phyloP scores from a whole-genome alignment of 441 rosid genomes.

The Erysimum pusillum region DNA sequence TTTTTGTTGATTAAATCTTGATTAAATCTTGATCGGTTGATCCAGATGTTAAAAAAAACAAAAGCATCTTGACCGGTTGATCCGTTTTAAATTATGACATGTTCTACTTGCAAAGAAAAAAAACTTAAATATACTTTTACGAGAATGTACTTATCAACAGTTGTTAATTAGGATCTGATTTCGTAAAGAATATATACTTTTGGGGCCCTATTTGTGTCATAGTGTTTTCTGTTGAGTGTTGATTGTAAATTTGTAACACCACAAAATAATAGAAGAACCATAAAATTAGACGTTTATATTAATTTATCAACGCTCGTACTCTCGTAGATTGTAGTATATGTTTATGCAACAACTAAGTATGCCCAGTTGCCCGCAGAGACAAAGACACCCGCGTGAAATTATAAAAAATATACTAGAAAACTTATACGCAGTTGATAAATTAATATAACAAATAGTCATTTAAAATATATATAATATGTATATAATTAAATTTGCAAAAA shows the following conservation, averaged over 20 bases:
- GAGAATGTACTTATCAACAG: neutral
- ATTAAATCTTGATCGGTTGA: neutral
- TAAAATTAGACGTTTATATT: neutral
- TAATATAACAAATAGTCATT: neutral
- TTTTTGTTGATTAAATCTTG: neutral
- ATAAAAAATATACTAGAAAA: neutral
- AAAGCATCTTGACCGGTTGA: neutral
- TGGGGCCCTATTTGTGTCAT: neutral
- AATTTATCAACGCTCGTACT: neutral
- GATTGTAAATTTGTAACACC: too few relatives aligned
- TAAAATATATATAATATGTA: neutral
- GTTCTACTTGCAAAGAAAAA: slow-evolving; percentile 2
- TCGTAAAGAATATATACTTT: neutral
- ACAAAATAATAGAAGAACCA: neutral
- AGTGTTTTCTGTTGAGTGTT: slow-evolving; percentile 16
- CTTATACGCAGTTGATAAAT: neutral
- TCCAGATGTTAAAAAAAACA: neutral
- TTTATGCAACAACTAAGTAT: slow-evolving; percentile 9
- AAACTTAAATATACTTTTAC: neutral
- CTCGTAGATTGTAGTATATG: neutral
- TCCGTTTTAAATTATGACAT: neutral
- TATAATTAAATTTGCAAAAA: neutral
- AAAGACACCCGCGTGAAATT: slow-evolving; percentile 19
- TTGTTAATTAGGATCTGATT: neutral
- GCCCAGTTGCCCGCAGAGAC: neutral